Percentiles rank a stretch among this genome's conserved stretches.
phyloP scores from a whole-genome alignment of 441 rosid genomes.

The Jatropha multifida region DNA sequence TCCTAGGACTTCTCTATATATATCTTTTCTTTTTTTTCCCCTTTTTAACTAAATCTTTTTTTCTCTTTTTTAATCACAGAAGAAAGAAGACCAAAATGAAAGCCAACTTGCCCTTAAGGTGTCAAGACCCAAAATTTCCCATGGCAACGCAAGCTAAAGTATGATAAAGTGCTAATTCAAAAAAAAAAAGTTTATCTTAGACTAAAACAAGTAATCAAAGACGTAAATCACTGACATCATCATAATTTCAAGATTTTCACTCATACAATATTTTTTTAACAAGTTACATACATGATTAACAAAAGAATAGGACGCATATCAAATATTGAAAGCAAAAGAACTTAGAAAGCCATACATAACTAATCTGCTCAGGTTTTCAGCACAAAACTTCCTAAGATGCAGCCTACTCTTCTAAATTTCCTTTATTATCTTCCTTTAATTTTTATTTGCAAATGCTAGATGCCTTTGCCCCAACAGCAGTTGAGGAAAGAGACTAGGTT shows the following conservation, averaged over 20 bases:
- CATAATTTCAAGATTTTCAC: neutral
- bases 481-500: neutral
- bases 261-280: too few relatives aligned
- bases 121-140: neutral
- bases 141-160: neutral
- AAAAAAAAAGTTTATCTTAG: neutral
- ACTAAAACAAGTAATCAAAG: neutral
- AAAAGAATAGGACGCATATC: neutral
- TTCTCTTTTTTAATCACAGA: neutral
- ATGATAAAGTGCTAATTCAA: neutral
- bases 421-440: neutral
- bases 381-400: neutral
- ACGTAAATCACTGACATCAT: neutral
- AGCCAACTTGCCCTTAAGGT: neutral
- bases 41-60: too few relatives aligned
- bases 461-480: neutral
- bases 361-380: neutral
- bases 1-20: neutral
- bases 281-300: neutral
- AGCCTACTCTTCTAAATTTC: neutral
- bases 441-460: neutral
- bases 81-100: neutral
- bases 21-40: neutral
- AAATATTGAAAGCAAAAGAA: neutral
- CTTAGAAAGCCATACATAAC: neutral